These are phyloP conservation scores for Schizophyllum commune DNA, from an alignment of 1,284 basidiomycete species.

Conservation along the genomic window DNA sequence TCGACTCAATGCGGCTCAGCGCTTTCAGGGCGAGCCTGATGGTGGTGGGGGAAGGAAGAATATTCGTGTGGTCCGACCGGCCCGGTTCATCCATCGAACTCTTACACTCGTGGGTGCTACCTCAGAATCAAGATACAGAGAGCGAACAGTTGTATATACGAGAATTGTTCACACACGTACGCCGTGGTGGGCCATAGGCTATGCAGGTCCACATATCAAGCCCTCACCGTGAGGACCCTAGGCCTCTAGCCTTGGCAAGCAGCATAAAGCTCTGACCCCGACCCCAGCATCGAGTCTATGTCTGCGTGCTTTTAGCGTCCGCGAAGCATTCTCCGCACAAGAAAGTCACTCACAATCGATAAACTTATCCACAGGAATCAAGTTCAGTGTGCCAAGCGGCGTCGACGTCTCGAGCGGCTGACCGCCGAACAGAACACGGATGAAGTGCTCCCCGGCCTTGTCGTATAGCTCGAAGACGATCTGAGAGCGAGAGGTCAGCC, in stretches of 20 bases:
- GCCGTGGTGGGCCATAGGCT: no score
- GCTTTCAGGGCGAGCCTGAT: no score
- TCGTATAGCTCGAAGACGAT: conserved; percentile 36
- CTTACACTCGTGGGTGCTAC: no score
- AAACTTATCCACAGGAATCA: conserved; percentile 33
- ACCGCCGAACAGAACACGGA: conserved; percentile 42
- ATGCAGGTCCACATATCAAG: no score
- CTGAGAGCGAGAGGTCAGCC: background rate
- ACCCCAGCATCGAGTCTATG: conserved; percentile 30
- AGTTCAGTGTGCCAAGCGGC: conserved; percentile 33
- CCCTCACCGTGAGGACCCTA: no score
- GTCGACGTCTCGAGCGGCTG: conserved; percentile 38
- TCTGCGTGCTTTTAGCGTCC: conserved; percentile 18
- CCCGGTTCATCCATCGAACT: no score
- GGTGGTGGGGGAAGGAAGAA: no score
- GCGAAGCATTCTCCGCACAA: background rate
- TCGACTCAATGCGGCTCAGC: no score
- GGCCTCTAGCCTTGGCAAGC: conserved; percentile 22
- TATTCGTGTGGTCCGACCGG: no score
- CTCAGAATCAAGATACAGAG: no score
- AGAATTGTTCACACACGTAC: no score
- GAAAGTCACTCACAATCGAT: conserved; percentile 27
- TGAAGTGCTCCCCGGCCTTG: conserved; percentile 20
- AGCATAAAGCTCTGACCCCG: conserved; percentile 21
- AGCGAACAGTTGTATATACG: no score